Evolutionary conservation across 2,329 filamentous ascomycete species (phyloP), one percentile per base, ranked within the genome.

Genomic region (Ascochyta viciae-villosae): DNA sequence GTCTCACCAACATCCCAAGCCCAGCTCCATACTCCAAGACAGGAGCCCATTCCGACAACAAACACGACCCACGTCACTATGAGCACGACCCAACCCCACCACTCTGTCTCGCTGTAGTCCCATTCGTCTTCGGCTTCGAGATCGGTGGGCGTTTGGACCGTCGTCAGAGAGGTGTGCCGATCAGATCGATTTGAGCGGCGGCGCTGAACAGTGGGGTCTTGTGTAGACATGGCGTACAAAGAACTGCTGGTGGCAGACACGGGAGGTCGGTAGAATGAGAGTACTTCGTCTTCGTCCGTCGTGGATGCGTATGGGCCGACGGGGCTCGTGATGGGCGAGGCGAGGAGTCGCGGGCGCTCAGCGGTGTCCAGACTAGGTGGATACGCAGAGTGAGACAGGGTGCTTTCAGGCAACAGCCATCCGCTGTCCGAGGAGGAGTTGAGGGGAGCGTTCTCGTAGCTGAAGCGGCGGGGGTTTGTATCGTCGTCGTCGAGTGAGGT

Each of bases 1-100:
- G 92, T 97, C 75, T 94, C 92, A 41, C 94, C 94, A 2, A 98
- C 94, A 79, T 98, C 94, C 95, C 95, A 99, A 2, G 95, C 95
- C 95, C 95, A 99, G 76, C 89, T 95, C 95, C 95, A 99, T 22
- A 98, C 87, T 22, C 90, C 94, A 41, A 98, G 83, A 74, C 92
- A 97, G 46, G 91, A 96, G 49, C 95, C 95, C 90, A 99, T 98
- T 29, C 95, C 95, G 0, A 95, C 87, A 19, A 98, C 92, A 74
- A 99, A 98, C 24, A 97, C 92, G 40, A 96, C 80, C 95, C 96
- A 99, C 0, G 96, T 99, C 42, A 91, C 89, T 37, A 90, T 80
- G 29, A 99, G 81, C 43, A 99, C 89, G 7, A 96, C 89, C 92
- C 94, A 99, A 0, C 95, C 95, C 94, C 95, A 99, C 88, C 91